These are phyloP conservation scores for Penicillium hordei DNA, from an alignment of 2,329 filamentous ascomycete genomes.

Conservation along the genomic window DNA sequence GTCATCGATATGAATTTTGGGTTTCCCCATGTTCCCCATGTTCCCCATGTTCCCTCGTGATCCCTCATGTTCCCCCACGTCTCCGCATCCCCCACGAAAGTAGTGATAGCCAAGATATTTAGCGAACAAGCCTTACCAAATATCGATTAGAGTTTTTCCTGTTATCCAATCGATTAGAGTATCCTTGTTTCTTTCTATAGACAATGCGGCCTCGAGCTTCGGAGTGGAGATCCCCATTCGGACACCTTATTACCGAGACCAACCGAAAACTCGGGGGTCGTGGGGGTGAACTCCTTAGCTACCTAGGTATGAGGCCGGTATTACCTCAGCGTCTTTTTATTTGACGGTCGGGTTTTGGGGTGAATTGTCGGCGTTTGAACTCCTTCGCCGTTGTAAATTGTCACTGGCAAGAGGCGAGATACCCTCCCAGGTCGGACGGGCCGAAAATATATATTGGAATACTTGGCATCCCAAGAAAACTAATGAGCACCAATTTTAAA, in stretches of 20 bases:
- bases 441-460: too few relatives aligned
- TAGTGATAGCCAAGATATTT: background rate
- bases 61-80: constrained; percentile 3
- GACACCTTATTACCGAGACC: background rate
- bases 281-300: constrained; percentile 5
- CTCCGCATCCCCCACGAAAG: constrained; percentile 5
- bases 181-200: background rate
- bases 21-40: background rate
- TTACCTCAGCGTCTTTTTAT: background rate
- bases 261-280: constrained; percentile 5
- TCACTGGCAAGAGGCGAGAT: too few relatives aligned
- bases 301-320: background rate
- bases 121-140: background rate
- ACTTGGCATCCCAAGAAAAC: too few relatives aligned
- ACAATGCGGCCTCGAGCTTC: background rate
- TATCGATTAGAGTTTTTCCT: background rate
- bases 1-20: background rate
- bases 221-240: constrained; percentile 1
- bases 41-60: background rate
- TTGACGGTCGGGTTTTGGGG: background rate
- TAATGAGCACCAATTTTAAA: too few relatives aligned
- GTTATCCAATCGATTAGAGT: background rate
- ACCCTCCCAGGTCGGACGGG: too few relatives aligned
- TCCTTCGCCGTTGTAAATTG: too few relatives aligned
- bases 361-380: background rate